These are phyloP conservation scores for Abortiporus biennis DNA, from an alignment of 1,284 basidiomycete species.

Conservation along the genomic window DNA sequence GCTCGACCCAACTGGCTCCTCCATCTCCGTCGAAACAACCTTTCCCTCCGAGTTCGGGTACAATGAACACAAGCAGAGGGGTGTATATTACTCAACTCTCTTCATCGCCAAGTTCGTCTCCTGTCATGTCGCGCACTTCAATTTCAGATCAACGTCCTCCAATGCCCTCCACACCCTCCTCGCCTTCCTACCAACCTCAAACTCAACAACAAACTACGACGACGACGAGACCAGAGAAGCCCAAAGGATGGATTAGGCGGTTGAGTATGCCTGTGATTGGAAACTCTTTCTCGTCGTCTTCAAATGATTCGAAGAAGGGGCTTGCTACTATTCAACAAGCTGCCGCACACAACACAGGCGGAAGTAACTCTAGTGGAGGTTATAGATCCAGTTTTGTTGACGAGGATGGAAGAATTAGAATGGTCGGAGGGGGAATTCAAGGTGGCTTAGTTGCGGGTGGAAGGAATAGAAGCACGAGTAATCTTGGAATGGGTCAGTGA, in stretches of 20 bases:
- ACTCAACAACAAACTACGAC: slow-evolving; percentile 16
- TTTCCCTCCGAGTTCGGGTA: too few relatives aligned
- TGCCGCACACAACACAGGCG: too few relatives aligned
- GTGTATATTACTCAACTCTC: too few relatives aligned
- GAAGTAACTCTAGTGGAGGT: neutral
- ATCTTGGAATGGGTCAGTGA: neutral
- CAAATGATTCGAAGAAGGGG: slow-evolving; percentile 29
- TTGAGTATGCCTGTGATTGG: slow-evolving; percentile 69
- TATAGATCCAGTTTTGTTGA: neutral
- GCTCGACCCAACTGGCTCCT: too few relatives aligned
- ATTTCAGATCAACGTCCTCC: too few relatives aligned
- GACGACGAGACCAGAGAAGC: slow-evolving; percentile 43
- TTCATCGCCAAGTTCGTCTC: too few relatives aligned
- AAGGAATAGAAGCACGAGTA: neutral
- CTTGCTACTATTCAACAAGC: too few relatives aligned
- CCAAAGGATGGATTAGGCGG: slow-evolving; percentile 68
- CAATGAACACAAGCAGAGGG: too few relatives aligned
- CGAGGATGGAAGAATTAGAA: neutral
- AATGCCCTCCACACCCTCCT: too few relatives aligned
- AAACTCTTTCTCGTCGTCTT: slow-evolving; percentile 40
- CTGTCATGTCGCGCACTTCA: too few relatives aligned
- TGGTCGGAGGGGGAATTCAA: neutral
- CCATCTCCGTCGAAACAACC: too few relatives aligned
- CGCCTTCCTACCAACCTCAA: too few relatives aligned
- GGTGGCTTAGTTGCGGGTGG: neutral